Evolutionary conservation across 495 filamentous ascomycete species (phyloP), one percentile per base, ranked within the genome.

Genomic region (Penicillium angulare): DNA sequence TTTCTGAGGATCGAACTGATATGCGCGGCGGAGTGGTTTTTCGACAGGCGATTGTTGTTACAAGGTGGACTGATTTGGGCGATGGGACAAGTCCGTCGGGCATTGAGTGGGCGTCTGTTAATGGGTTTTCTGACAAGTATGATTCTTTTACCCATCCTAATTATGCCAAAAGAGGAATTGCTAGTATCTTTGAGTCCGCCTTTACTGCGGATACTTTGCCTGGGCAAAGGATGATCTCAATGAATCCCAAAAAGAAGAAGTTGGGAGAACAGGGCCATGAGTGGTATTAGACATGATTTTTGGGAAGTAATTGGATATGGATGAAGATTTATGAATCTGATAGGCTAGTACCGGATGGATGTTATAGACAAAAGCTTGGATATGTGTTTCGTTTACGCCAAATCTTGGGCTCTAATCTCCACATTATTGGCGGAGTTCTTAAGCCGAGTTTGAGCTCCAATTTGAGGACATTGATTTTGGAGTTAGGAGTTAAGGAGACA

Each of bases 11-110:
- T 51, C 66, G 55, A 29, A 51, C 56, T 18, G 45, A 56, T 27
- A 41, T 48, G 13, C 52, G 44, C 7, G 48, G 43, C 7, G 48
- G 43, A 5, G 33, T 59, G 5, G 57, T 62, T 16, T 85, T 85
- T 64, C 79, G 72, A 53, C 80, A 83, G 49, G 75, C 76, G 7
- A 74, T 85, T 44, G 68, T 78, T n/a, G 78, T 85, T 13, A 85
- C 79, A 15, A 61, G 79, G 18, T 85, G 81, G 81, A 74, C 66
- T 50, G 81, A 85, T 63, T 59, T 85, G 26, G 81, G 81, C 2
- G 70, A 80, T 66, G 78, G 78, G 3, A 69, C 61, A 1, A 64
- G 59, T 12, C 75, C 79, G 6, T 47, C 52, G 34, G 67, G 57
- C 0, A 43, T 48, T 22, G 76, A 83, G 55, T 85, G 78, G 78